These are phyloP conservation scores for Ambrosiella beaveri DNA, from an alignment of 2,329 filamentous ascomycete species.

Conservation along the genomic window DNA sequence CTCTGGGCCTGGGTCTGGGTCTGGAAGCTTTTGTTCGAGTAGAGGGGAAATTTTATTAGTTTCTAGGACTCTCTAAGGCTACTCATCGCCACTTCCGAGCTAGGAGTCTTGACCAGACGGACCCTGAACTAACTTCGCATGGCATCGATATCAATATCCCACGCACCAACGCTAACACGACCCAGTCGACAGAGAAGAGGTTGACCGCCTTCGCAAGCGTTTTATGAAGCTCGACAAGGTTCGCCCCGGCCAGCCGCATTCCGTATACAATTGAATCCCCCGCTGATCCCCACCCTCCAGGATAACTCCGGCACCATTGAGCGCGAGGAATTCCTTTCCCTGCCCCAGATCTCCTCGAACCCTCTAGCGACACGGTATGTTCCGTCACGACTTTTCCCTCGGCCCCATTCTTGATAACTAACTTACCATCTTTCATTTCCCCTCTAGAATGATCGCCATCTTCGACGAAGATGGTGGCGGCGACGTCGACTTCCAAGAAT, in stretches of 20 bases:
- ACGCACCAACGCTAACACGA: constrained; percentile 51
- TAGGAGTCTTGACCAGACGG: background rate
- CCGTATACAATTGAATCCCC: too few species aligned
- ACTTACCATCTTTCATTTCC: background rate
- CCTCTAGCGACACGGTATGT: constrained; percentile 77
- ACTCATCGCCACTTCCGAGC: background rate
- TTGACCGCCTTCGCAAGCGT: constrained; percentile 84
- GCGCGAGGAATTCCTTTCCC: constrained; percentile 90
- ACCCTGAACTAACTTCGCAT: constrained; percentile 1
- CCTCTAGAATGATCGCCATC: constrained; percentile 81
- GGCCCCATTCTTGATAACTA: background rate
- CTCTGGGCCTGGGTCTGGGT: too few species aligned
- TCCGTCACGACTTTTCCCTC: background rate
- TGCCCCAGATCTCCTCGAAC: constrained; percentile 95
- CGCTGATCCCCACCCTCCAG: constrained; percentile 27
- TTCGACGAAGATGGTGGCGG: constrained; percentile 98
- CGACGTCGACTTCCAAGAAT: constrained; percentile 97
- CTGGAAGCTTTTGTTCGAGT: too few species aligned
- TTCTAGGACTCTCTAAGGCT: too few species aligned
- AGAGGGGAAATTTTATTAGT: too few species aligned
- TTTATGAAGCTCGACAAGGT: constrained; percentile 99
- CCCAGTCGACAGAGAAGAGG: constrained; percentile 87
- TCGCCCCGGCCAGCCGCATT: constrained; percentile 16
- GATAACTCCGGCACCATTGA: constrained; percentile 98
- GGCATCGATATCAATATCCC: constrained; percentile 46